Percentiles rank a stretch among this genome's conserved stretches.
phyloP scores from a whole-genome alignment of 768 basidiomycete species.

The Tephrocybe rancida region DNA sequence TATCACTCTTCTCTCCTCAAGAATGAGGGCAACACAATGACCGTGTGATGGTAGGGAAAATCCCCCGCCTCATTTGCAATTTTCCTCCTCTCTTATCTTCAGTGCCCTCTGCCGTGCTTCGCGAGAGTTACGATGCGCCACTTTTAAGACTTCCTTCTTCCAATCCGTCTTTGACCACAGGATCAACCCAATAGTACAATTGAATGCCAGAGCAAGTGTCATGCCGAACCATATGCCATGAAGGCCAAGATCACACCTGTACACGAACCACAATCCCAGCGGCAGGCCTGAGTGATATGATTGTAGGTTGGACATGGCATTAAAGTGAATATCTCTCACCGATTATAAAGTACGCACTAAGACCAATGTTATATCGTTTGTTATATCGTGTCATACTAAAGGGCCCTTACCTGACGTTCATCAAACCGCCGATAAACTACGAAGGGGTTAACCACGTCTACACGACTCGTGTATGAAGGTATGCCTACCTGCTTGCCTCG shows the following conservation, averaged over 20 bases:
- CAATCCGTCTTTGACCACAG: constrained; percentile 11
- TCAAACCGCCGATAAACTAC: constrained; percentile 69
- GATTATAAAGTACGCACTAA: constrained; percentile 1
- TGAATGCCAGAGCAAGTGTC: constrained; percentile 1
- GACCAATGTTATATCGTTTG: background rate
- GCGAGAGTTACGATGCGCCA: background rate
- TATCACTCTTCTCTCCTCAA: no score
- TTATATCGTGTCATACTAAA: background rate
- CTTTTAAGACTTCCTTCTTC: constrained; percentile 12
- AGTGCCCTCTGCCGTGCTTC: background rate
- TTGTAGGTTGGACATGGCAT: background rate
- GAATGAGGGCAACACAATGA: no score
- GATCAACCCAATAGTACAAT: background rate
- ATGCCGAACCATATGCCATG: constrained; percentile 13
- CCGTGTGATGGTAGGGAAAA: no score
- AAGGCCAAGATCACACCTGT: constrained; percentile 1
- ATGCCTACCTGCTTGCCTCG: constrained; percentile 79
- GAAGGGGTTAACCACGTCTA: no score
- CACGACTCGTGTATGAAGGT: no score
- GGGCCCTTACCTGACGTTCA: constrained; percentile 72
- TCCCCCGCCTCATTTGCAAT: background rate
- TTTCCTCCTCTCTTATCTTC: background rate
- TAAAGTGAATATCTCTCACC: background rate
- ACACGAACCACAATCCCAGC: constrained; percentile 1
- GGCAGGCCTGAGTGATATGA: constrained; percentile 1